Percentiles rank a stretch among this genome's conserved stretches.
Conservation (phyloP, 2,329 filamentous ascomycete genomes). For the Calonectria pseudoreteaudii region DNA sequence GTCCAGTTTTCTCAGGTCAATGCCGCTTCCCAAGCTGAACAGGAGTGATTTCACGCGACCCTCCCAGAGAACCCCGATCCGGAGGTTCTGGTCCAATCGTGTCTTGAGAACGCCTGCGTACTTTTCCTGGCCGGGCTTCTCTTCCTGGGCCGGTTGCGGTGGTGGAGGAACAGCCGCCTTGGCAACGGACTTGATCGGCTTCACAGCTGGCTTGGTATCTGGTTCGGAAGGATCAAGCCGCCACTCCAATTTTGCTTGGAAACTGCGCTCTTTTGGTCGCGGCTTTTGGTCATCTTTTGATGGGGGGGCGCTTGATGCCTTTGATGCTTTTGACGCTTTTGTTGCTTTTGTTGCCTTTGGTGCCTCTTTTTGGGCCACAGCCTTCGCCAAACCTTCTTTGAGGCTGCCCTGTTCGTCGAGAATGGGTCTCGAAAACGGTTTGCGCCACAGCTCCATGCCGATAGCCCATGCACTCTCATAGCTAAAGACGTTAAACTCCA, state of each 20-base stretch:
- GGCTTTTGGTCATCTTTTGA: conserved; percentile 10
- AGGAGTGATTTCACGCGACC: conserved; percentile 91
- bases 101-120: conserved; percentile 92
- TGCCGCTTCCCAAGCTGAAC: conserved; percentile 88
- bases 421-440: conserved; percentile 56
- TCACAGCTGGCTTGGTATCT: conserved; percentile 41
- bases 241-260: conserved; percentile 66
- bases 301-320: too few species aligned
- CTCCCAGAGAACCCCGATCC: conserved; percentile 91
- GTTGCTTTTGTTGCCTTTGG: background rate
- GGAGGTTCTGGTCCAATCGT: conserved; percentile 87
- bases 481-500: conserved; percentile 98
- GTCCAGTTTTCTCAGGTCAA: conserved; percentile 82
- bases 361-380: background rate
- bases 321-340: background rate
- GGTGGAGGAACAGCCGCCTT: conserved; percentile 32
- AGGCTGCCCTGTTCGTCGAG: conserved; percentile 43
- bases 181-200: conserved; percentile 32
- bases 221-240: conserved; percentile 55
- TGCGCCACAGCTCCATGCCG: conserved; percentile 93
- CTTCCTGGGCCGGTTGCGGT: conserved; percentile 29
- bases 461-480: conserved; percentile 96
- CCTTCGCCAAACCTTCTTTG: background rate
- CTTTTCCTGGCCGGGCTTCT: conserved; percentile 65
- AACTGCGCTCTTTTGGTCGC: conserved; percentile 55